These are phyloP conservation scores for Paramyrothecium sp. DNA, from an alignment of 2,329 filamentous ascomycete species.

Conservation along the genomic window DNA sequence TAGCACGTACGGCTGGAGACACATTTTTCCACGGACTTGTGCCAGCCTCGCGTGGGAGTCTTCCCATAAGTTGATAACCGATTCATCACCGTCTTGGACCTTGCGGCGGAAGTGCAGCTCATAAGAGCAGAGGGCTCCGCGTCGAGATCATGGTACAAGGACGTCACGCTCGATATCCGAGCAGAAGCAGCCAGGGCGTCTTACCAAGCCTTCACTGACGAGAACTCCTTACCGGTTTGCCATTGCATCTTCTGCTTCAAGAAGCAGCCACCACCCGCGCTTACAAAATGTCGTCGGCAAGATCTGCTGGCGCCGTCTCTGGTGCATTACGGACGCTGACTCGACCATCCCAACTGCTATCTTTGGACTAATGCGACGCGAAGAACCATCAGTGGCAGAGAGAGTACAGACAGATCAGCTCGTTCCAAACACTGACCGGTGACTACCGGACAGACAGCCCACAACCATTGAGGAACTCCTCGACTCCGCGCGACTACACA, in stretches of 20 bases:
- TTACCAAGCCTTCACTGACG: slow-evolving; percentile 4
- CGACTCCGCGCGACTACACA: not conserved
- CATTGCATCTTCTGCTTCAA: slow-evolving; percentile 2
- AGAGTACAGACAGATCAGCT: not conserved
- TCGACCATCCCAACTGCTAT: not conserved
- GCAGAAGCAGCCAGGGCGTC: slow-evolving; percentile 5
- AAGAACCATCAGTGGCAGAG: not conserved
- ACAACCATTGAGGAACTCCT: not conserved
- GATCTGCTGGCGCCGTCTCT: not conserved
- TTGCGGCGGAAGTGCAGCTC: slow-evolving; percentile 4
- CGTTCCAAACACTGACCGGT: not conserved
- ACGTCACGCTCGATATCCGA: slow-evolving; percentile 5
- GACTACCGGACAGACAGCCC: not conserved
- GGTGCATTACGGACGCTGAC: not conserved
- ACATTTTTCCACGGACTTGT: too few relatives aligned
- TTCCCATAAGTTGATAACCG: slow-evolving; percentile 2
- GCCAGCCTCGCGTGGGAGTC: too few relatives aligned
- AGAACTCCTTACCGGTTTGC: slow-evolving; percentile 7
- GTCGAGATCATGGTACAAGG: slow-evolving; percentile 10
- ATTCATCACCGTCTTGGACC: slow-evolving; percentile 2
- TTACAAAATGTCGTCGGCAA: not conserved
- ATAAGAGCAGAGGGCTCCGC: slow-evolving; percentile 3
- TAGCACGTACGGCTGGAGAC: too few relatives aligned
- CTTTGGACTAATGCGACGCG: not conserved
- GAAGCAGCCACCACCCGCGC: not conserved